A percentile compares a stretch with the other conserved stretches of the same genome.
phyloP scores from a whole-genome alignment of 805 yeast genomes.

The Sungouiella blattae region DNA sequence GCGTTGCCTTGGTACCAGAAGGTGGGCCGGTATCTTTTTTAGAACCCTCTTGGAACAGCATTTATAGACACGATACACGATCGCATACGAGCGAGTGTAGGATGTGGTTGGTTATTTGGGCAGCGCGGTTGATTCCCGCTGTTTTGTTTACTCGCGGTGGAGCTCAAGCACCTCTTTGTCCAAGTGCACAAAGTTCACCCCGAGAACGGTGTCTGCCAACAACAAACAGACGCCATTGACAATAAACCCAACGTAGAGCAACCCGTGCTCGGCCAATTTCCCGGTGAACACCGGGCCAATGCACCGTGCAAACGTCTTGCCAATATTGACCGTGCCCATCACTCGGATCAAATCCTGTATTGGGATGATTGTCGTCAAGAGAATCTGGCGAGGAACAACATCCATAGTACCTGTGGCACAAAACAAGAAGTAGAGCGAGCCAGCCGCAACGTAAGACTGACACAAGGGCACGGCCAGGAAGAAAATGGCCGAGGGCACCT shows the following conservation, averaged over 20 bases:
- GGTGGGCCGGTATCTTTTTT: constrained; percentile 14
- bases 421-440: constrained; percentile 45
- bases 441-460: constrained; percentile 40
- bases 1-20: constrained; percentile 14
- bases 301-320: constrained; percentile 80
- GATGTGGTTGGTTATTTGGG: neutral
- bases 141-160: no score
- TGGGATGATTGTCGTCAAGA: constrained; percentile 64
- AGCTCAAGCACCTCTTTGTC: constrained; percentile 30
- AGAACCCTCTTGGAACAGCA: no score
- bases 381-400: constrained; percentile 85
- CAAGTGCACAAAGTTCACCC: constrained; percentile 37
- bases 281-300: constrained; percentile 84
- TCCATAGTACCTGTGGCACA: constrained; percentile 73
- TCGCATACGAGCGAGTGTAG: no score
- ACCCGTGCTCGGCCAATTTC: constrained; percentile 50
- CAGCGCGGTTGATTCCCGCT: no score
- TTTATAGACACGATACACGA: no score
- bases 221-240: constrained; percentile 52
- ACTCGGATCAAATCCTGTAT: constrained; percentile 66
- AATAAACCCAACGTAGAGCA: constrained; percentile 48
- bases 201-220: constrained; percentile 45
- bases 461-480: constrained; percentile 40
- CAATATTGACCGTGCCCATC: constrained; percentile 82
- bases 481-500: constrained; percentile 72